Base-by-base conservation (phyloP, 441 rosid genomes). In the Melastoma candidum region DNA sequence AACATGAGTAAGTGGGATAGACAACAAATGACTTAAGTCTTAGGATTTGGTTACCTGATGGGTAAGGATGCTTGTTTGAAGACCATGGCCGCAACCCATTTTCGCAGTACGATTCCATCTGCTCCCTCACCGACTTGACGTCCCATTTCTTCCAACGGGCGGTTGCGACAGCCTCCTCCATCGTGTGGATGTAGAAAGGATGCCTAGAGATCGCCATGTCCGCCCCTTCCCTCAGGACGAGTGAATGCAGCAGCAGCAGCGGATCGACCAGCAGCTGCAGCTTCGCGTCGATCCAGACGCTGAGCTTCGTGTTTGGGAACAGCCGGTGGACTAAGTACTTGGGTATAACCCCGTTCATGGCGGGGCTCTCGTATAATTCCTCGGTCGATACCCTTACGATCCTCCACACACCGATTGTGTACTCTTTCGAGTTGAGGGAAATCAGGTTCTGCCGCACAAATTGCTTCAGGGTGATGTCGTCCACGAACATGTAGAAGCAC, bases 111-210 rank as follows among this genome's bases (percentile, higher is more conserved):
- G 87, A 79, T 79, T 87, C 98, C 88, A 90, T 87, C 63, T 92
- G 98, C 48, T 44, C 48, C 65, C 77, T 74, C 74, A 92, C 59
- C 11, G 77, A 73, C 14, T 69, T 68, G n/a, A 87, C 71, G 59
- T 92, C 89, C 46, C 68, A 92, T 61, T 92, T 92, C 76, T 74
- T 80, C 98, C 98, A 92, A 75, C 96, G 75, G 0, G 95, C 90
- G 0, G 96, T 92, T 12, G 96, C 98, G 80, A 92, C 72, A 1
- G 98, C 96, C 65, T 92, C 96, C 60, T 92, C 98, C 90, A 92
- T 77, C 0, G 96, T 80, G 61, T 87, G 75, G 17, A 68, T 53
- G 53, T 67, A 85, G 57, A 66, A 76, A 0, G 96, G 98, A 57
- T 92, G 98, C 48, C 65, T 83, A 0, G 98, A 79, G 26, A 92